Base-by-base conservation (phyloP, 169 alveolate species). In the Plasmodium vivax region DNA sequence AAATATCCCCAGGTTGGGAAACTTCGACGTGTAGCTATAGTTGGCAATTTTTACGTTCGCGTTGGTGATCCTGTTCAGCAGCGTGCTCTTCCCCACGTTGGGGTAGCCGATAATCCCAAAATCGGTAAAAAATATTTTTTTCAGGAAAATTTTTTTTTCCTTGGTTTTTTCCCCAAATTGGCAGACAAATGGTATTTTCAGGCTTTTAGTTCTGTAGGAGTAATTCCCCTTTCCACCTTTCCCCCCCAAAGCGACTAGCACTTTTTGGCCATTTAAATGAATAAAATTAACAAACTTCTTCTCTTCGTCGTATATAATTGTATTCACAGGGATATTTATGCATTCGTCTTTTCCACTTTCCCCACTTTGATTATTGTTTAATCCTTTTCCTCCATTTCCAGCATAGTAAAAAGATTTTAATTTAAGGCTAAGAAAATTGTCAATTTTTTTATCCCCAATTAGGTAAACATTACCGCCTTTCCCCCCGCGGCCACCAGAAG, bases 401-500 rank as follows among this genome's bases (percentile, higher is more conserved):
- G 98, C 98, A 75, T 92, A 92, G 75, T 96, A 94, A 16, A 96
- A 94, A 19, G 97, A 96, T 54, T 95, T 85, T 45, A 95, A 73
- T 23, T 95, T 95, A 47, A 98, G 62, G 54, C 93, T 94, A 71
- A 95, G 96, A 34, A 97, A 96, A 90, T 96, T 97, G 51, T 92
- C 93, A 19, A 97, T 82, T 45, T 77, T 79, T 32, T 93, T 95
- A 51, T 96, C 94, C 12, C 98, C 97, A 77, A 92, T 83, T 38
- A 98, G 90, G 73, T 93, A 95, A 4, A 98, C 98, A 83, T 96
- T 96, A 3, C 99, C 99, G 38, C 99, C 99, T 43, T 95, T 95
- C 16, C 99, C 99, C 19, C 99, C 99, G 92, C 95, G 95, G 0
- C 99, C 99, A 30, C 99, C 99, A 81, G 97, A 97, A 19, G 99